Evolutionary conservation across 2,329 filamentous ascomycete species (phyloP).

Genomic region (Ramichloridium luteum): DNA sequence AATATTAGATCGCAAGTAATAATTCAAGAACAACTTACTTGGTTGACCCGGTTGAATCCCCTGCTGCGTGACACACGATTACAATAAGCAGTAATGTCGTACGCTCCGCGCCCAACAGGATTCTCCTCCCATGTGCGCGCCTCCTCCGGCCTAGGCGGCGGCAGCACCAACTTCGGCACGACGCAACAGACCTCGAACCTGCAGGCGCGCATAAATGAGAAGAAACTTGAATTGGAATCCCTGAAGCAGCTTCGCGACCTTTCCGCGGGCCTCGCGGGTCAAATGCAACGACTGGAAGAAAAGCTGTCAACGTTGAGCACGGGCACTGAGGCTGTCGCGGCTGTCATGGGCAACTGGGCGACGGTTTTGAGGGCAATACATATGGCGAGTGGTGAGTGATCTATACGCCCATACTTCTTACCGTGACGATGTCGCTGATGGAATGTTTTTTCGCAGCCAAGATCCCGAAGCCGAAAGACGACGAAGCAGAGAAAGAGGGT

Average conservation of each 20-base stretch:
- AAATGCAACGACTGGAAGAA: constrained; percentile 72
- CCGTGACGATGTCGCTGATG: neutral
- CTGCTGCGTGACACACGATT: too few species aligned
- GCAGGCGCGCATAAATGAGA: constrained; percentile 67
- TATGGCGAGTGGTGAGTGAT: constrained; percentile 63
- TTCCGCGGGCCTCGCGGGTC: constrained; percentile 62
- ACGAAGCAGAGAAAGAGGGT: constrained; percentile 27
- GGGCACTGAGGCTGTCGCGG: constrained; percentile 74
- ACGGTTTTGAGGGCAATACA: constrained; percentile 74
- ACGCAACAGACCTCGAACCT: constrained; percentile 55
- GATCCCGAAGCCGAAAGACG: constrained; percentile 48
- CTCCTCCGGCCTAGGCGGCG: constrained; percentile 26
- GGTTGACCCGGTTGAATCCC: too few species aligned
- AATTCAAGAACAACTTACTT: too few species aligned
- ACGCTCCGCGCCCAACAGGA: constrained; percentile 26
- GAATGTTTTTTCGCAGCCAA: constrained; percentile 43
- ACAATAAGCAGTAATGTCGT: constrained; percentile 23
- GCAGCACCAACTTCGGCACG: constrained; percentile 7
- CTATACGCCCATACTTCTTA: too few species aligned
- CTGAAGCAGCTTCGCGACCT: constrained; percentile 66
- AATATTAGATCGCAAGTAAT: too few species aligned
- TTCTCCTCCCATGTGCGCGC: constrained; percentile 41
- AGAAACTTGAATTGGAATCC: constrained; percentile 70
- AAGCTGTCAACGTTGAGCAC: constrained; percentile 67
- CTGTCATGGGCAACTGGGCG: constrained; percentile 80